Evolutionary conservation across 2,329 filamentous ascomycete genomes (phyloP).

Genomic region (Nemania diffusa): DNA sequence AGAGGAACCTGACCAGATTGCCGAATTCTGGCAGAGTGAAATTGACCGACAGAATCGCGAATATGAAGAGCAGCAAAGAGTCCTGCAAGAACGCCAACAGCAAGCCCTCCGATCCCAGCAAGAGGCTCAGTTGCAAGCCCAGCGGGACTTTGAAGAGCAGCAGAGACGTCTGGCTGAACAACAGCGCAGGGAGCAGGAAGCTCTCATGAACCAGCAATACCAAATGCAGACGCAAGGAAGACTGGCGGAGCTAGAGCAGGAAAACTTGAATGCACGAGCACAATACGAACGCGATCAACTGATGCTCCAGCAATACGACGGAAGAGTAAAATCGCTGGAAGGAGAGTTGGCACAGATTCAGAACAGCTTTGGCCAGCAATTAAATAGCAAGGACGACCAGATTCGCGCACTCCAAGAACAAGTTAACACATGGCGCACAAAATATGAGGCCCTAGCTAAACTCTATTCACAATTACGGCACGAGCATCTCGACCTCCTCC

Average conservation of each 20-base stretch:
- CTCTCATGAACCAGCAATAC: conserved; percentile 86
- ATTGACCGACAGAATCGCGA: conserved; percentile 90
- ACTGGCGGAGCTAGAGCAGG: conserved; percentile 93
- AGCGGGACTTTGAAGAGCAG: conserved; percentile 96
- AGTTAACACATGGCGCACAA: conserved; percentile 96
- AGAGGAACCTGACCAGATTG: conserved; percentile 92
- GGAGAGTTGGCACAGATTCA: conserved; percentile 85
- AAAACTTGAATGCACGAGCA: conserved; percentile 91
- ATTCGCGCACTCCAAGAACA: conserved; percentile 93
- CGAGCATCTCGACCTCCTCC: conserved; percentile 92
- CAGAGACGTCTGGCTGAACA: conserved; percentile 89
- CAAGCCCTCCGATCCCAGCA: conserved; percentile 84
- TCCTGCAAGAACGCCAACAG: conserved; percentile 87
- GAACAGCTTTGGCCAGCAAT: conserved; percentile 84
- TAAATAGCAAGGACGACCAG: conserved; percentile 91
- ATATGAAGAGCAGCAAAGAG: conserved; percentile 92
- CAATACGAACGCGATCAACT: conserved; percentile 98
- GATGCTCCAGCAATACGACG: conserved; percentile 96
- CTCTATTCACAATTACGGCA: conserved; percentile 95
- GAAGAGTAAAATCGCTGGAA: conserved; percentile 92
- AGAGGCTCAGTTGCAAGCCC: conserved; percentile 83
- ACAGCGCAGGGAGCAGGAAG: conserved; percentile 89
- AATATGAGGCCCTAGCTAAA: conserved; percentile 96
- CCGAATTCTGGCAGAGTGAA: conserved; percentile 97
- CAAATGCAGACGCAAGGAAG: conserved; percentile 94